Base-by-base conservation (phyloP, 1,284 basidiomycete genomes). In the Ganoderma multipileum region DNA sequence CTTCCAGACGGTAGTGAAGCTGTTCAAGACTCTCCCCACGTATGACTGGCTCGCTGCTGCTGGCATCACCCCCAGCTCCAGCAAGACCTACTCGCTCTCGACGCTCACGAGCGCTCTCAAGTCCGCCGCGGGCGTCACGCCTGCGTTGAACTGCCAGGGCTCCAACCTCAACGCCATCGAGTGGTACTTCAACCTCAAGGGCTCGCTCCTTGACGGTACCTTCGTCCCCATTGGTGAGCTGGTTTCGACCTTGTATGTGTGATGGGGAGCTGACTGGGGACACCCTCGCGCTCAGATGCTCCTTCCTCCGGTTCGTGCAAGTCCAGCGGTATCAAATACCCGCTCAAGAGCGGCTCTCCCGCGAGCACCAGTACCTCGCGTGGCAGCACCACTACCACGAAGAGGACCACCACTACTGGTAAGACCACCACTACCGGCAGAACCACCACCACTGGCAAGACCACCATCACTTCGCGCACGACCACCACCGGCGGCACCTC, bases 1-100 rank as follows among this genome's bases (percentile, higher is more conserved):
- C 81, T 94, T 92, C 81, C 77, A 90, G 71, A 88, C 85, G 18
- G 86, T 89, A 3, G 89, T 92, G 65, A 82, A 78, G 3, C 78
- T 92, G 16, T 93, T 91, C 85, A 79, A 92, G 87, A 83, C 83
- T 14, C 84, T 93, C 38, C 90, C 92, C 1, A 94, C 94, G 1
- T 94, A 89, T 77, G 82, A 86, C 14, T 94, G 87, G 87, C 87
- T 95, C 41, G 81, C 84, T 20, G 81, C 84, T n/a, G 88, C 85
- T 33, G 92, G 91, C 50, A 95, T 95, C 71, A 87, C 86, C 1
- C 94, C 94, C 8, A 86, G 85, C 26, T 79, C 81, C 1, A 82
- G 79, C 64, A 77, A 80, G 73, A 93, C 90, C 0, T 90, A 89
- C 77, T 87, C 86, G 0, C 83, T 92, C 9, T 81, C 86, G 5